Evolutionary conservation across 768 basidiomycete species (phyloP).

Genomic region (Boletus pseudo-olivaceus): DNA sequence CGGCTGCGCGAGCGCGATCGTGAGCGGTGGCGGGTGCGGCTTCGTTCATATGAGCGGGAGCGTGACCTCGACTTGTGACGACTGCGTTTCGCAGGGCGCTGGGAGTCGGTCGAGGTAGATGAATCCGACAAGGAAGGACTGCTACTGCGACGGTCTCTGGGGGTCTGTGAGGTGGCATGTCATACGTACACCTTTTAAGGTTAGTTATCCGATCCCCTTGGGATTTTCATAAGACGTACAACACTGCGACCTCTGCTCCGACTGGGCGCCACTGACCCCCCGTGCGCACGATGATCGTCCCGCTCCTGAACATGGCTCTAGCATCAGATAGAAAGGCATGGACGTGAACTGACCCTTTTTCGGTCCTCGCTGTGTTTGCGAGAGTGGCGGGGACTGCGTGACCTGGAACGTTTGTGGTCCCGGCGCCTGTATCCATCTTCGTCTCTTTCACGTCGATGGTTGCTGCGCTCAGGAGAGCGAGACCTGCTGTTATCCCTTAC

Average conservation of each 20-base stretch:
- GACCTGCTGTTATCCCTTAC: slow-evolving; percentile 23
- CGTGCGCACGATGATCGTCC: slow-evolving; percentile 1
- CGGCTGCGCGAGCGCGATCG: slow-evolving; percentile 29
- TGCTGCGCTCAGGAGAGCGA: slow-evolving; percentile 20
- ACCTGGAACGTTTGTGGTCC: slow-evolving; percentile 22
- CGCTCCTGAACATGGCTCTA: slow-evolving; percentile 4
- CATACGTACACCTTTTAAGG: slow-evolving; percentile 25
- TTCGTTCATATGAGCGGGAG: slow-evolving; percentile 20
- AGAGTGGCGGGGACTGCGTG: slow-evolving; percentile 14
- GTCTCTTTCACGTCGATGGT: slow-evolving; percentile 7
- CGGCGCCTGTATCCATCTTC: slow-evolving; percentile 4
- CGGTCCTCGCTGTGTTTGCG: slow-evolving; percentile 2
- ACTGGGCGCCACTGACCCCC: slow-evolving; percentile 1
- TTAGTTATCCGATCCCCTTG: slow-evolving; percentile 10
- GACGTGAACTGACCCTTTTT: slow-evolving; percentile 2
- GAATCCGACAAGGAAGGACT: slow-evolving; percentile 20
- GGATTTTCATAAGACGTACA: slow-evolving; percentile 20
- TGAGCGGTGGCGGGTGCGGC: slow-evolving; percentile 14
- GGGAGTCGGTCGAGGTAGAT: slow-evolving; percentile 14
- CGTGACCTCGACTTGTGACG: slow-evolving; percentile 20
- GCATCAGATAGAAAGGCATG: not conserved
- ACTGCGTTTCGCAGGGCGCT: slow-evolving; percentile 12
- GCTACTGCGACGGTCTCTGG: slow-evolving; percentile 12
- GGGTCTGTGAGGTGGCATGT: slow-evolving; percentile 19
- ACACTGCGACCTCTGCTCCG: slow-evolving; percentile 24